phyloP scores from a whole-genome alignment of 2,329 filamentous ascomycete species.

The Ophidiomyces ophidiicola region DNA sequence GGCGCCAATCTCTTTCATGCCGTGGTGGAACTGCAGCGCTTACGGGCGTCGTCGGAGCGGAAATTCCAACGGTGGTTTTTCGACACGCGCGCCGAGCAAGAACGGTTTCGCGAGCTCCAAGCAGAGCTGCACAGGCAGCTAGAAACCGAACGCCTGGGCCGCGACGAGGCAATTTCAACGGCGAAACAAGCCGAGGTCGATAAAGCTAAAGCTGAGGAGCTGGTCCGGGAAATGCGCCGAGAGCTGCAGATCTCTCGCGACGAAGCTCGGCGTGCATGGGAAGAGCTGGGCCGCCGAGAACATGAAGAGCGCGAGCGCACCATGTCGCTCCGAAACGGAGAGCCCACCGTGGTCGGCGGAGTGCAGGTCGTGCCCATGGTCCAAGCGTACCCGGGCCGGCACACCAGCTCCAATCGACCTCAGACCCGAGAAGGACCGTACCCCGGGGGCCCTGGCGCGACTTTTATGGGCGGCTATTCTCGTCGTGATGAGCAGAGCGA shows the following conservation, averaged over 20 bases:
- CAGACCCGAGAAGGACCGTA: conserved; percentile 37
- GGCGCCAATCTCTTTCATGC: conserved; percentile 96
- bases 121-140: conserved; percentile 65
- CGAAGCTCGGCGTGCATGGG: conserved; percentile 90
- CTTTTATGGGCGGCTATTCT: conserved; percentile 23
- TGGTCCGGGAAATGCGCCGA: conserved; percentile 79
- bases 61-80: conserved; percentile 99
- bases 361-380: conserved; percentile 94
- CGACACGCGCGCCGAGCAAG: conserved; percentile 78
- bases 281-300: conserved; percentile 84
- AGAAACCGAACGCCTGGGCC: conserved; percentile 59
- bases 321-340: conserved; percentile 70
- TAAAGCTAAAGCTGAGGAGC: conserved; percentile 57
- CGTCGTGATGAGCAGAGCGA: conserved; percentile 28
- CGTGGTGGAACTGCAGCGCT: conserved; percentile 84
- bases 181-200: conserved; percentile 57
- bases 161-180: conserved; percentile 54
- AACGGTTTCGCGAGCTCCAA: conserved; percentile 69
- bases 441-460: conserved; percentile 25
- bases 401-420: conserved; percentile 37
- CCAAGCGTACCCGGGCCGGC: conserved; percentile 51
- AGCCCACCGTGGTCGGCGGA: conserved; percentile 78
- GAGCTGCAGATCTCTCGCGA: conserved; percentile 92
- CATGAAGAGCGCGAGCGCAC: conserved; percentile 86
- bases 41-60: conserved; percentile 87